Conservation (phyloP, 2,329 filamentous ascomycete genomes). For the Colletotrichum shisoi region DNA sequence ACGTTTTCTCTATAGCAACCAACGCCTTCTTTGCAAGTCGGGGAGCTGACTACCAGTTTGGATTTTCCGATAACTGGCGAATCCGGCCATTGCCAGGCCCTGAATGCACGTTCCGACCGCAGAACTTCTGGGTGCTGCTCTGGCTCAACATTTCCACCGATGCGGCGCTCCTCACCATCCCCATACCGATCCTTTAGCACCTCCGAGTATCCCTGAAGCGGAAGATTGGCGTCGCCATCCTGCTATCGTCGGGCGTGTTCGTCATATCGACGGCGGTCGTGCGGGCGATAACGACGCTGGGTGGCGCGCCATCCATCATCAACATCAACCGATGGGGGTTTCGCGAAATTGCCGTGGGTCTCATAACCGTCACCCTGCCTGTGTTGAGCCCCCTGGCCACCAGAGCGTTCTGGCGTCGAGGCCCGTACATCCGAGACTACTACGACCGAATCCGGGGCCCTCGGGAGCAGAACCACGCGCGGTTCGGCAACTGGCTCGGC, state of each 20-base stretch:
- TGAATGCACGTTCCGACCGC: conserved; percentile 38
- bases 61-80: conserved; percentile 42
- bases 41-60: background rate
- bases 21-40: too few relatives aligned
- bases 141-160: conserved; percentile 44
- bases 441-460: conserved; percentile 17
- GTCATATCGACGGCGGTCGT: conserved; percentile 44
- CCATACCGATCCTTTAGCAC: conserved; percentile 43
- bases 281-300: conserved; percentile 41
- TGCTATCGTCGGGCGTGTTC: conserved; percentile 44
- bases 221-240: conserved; percentile 41
- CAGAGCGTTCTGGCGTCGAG: conserved; percentile 38
- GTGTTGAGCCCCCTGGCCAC: conserved; percentile 39
- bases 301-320: conserved; percentile 42
- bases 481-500: conserved; percentile 26
- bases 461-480: conserved; percentile 13
- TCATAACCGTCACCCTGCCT: conserved; percentile 40
- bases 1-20: background rate
- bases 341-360: conserved; percentile 42
- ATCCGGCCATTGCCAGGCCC: conserved; percentile 41
- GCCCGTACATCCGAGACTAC: conserved; percentile 32
- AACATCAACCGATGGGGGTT: conserved; percentile 42
- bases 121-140: conserved; percentile 42
- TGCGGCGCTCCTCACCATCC: conserved; percentile 42
- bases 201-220: conserved; percentile 36